These are phyloP conservation scores for Collybia sordida DNA, from an alignment of 768 basidiomycete genomes.

Conservation along the genomic window DNA sequence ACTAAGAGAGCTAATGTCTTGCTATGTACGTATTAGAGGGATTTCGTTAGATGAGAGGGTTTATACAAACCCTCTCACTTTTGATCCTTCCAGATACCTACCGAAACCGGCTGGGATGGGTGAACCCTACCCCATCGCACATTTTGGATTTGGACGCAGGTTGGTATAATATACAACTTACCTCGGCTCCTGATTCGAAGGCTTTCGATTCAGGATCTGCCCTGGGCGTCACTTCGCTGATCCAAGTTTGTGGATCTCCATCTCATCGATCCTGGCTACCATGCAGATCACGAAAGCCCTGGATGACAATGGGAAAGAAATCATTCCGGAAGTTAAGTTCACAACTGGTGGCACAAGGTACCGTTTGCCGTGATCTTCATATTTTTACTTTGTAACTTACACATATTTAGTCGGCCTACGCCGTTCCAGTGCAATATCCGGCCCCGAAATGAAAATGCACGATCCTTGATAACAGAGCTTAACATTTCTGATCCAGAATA, in stretches of 20 bases:
- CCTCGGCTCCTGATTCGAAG: neutral
- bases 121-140: slow-evolving; percentile 8
- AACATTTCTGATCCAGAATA: no score
- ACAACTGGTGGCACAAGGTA: no score
- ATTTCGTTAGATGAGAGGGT: slow-evolving; percentile 34
- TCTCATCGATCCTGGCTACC: slow-evolving; percentile 18
- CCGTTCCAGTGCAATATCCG: neutral
- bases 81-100: slow-evolving; percentile 41
- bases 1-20: no score
- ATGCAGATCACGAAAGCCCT: slow-evolving; percentile 37
- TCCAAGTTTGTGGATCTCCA: slow-evolving; percentile 29
- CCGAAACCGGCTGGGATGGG: slow-evolving; percentile 13
- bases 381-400: no score
- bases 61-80: slow-evolving; percentile 38
- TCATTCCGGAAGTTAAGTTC: slow-evolving; percentile 6
- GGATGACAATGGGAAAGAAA: slow-evolving; percentile 31
- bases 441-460: neutral
- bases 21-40: no score
- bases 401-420: neutral
- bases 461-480: neutral
- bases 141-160: slow-evolving; percentile 26
- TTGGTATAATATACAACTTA: slow-evolving; percentile 1
- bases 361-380: no score
- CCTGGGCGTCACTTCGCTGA: slow-evolving; percentile 45
- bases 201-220: slow-evolving; percentile 26